Conservation (phyloP, 2,329 filamentous ascomycete genomes). For the Rhytidhysteron rufulum region DNA sequence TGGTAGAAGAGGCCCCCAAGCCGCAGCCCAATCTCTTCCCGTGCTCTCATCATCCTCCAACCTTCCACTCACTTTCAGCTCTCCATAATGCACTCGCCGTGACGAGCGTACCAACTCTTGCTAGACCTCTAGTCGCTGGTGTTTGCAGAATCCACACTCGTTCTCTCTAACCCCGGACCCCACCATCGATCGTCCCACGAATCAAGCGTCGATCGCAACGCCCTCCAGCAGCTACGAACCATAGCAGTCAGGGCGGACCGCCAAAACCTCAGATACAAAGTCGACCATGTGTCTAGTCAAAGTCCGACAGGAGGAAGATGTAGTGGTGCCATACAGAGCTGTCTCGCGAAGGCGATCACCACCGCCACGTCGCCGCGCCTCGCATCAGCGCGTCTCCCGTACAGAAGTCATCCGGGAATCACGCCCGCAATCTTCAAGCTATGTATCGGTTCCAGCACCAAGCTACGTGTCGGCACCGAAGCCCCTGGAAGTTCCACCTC, state of each 20-base stretch:
- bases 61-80: no score
- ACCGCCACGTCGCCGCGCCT: slow-evolving; percentile 22
- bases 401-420: slow-evolving; percentile 26
- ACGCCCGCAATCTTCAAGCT: slow-evolving; percentile 15
- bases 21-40: no score
- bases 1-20: no score
- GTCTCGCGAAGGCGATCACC: slow-evolving; percentile 13
- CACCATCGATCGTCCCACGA: not conserved
- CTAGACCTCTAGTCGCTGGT: no score
- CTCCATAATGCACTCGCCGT: no score
- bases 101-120: no score
- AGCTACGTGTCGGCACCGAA: slow-evolving; percentile 5
- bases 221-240: no score
- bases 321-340: slow-evolving; percentile 38
- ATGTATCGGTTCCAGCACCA: slow-evolving; percentile 29
- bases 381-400: slow-evolving; percentile 23
- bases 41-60: no score
- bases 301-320: slow-evolving; percentile 43
- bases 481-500: slow-evolving; percentile 33
- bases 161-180: no score
- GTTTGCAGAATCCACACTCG: no score
- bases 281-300: slow-evolving; percentile 45
- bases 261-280: not conserved
- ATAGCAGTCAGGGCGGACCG: no score
- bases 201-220: not conserved